phyloP scores from a whole-genome alignment of 164 flowering plant genomes.

The Vitis rotundifolia region DNA sequence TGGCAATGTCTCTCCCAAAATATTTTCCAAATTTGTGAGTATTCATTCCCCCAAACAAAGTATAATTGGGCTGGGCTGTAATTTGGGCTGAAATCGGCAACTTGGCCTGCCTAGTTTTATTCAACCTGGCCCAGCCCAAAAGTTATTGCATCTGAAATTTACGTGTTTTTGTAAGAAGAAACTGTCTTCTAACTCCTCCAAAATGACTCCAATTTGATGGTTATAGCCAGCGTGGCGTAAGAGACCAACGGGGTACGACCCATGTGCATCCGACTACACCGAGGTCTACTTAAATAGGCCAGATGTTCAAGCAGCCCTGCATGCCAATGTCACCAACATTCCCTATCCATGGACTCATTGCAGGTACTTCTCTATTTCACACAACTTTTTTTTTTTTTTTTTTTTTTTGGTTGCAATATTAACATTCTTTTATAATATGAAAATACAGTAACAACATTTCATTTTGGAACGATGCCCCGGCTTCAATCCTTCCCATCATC shows the following conservation, averaged over 20 bases:
- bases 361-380: conserved; percentile 38
- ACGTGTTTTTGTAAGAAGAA: too few relatives aligned
- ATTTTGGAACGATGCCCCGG: conserved; percentile 36
- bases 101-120: too few relatives aligned
- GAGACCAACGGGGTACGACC: conserved; percentile 62
- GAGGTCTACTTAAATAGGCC: conserved; percentile 60
- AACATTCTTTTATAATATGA: too few relatives aligned
- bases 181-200: too few relatives aligned
- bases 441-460: conserved; percentile 36
- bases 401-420: neutral
- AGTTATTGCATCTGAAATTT: too few relatives aligned
- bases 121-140: too few relatives aligned
- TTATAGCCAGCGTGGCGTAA: conserved; percentile 38
- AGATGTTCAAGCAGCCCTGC: conserved; percentile 82
- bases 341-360: conserved; percentile 74
- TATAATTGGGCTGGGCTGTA: too few relatives aligned
- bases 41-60: too few relatives aligned
- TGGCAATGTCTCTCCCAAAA: conserved; percentile 41
- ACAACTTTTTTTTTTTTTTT: neutral
- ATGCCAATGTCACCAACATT: conserved; percentile 77
- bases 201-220: neutral
- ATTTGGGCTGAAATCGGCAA: too few relatives aligned
- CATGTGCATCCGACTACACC: conserved; percentile 47
- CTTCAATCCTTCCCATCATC: conserved; percentile 1
- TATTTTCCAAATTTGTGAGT: conserved; percentile 50